These are phyloP conservation scores for Brassica rapa DNA, from an alignment of 345 rosid genomes.

Conservation along the genomic window DNA sequence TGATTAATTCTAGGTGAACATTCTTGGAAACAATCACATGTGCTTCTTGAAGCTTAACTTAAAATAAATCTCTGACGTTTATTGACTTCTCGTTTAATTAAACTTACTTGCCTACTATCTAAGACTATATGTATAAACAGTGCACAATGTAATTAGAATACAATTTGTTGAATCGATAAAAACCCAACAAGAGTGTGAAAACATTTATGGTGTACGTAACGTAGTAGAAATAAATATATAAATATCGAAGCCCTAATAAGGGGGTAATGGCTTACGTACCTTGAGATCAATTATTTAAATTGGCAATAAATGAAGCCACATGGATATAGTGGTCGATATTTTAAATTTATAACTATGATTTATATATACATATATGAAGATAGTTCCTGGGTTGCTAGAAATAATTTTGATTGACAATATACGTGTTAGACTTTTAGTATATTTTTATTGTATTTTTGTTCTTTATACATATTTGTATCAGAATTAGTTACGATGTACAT, in stretches of 20 bases:
- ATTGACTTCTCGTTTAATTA: constrained; percentile 19
- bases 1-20: constrained; percentile 32
- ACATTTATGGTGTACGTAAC: constrained; percentile 34
- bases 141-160: constrained; percentile 17
- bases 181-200: constrained; percentile 24
- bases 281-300: constrained; percentile 31
- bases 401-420: not conserved
- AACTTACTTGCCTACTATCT: not conserved
- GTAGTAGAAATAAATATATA: constrained; percentile 2
- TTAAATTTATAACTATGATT: not conserved
- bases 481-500: not conserved
- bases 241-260: not conserved
- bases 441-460: not conserved
- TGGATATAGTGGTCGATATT: constrained; percentile 38
- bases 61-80: constrained; percentile 12
- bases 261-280: constrained; percentile 39
- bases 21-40: constrained; percentile 41
- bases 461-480: not conserved
- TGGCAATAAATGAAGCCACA: constrained; percentile 51
- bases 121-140: constrained; percentile 2
- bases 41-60: constrained; percentile 23
- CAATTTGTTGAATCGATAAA: constrained; percentile 16
- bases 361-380: not conserved
- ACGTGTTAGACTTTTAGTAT: not conserved
- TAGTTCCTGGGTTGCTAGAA: not conserved